Evolutionary conservation across 2,329 filamentous ascomycete genomes (phyloP).

Genomic region (Endothia cerciana): DNA sequence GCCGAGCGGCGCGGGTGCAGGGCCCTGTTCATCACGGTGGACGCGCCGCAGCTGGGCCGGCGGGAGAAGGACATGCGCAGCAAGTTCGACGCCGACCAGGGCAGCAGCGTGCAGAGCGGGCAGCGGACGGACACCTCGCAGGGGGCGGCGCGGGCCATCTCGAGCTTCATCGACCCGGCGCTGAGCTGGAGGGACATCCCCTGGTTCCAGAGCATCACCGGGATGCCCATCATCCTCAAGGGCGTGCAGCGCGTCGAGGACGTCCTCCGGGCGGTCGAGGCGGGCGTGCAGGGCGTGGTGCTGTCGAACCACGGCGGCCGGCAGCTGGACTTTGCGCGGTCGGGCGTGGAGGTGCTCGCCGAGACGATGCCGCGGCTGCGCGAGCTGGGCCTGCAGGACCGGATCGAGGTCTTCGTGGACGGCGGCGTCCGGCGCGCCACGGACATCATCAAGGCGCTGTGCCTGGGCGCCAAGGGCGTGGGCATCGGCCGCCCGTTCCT

Average conservation of each 20-base stretch:
- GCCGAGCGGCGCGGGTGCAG: constrained; percentile 91
- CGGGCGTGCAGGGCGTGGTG: constrained; percentile 85
- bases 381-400: constrained; percentile 71
- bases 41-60: constrained; percentile 91
- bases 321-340: constrained; percentile 89
- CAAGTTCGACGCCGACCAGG: constrained; percentile 85
- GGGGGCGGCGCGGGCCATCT: constrained; percentile 92
- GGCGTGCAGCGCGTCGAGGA: constrained; percentile 96
- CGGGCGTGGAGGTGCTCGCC: constrained; percentile 85
- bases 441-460: constrained; percentile 94
- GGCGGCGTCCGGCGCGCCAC: constrained; percentile 88
- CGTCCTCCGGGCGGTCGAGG: constrained; percentile 82
- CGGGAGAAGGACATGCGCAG: constrained; percentile 97
- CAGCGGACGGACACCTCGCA: constrained; percentile 81
- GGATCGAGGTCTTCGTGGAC: constrained; percentile 88
- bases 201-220: constrained; percentile 89
- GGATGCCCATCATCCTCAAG: constrained; percentile 95
- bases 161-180: constrained; percentile 93
- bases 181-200: constrained; percentile 92
- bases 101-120: constrained; percentile 80
- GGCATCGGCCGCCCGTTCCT: constrained; percentile 94
- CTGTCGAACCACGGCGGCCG: constrained; percentile 95
- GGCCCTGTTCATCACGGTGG: constrained; percentile 96
- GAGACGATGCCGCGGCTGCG: constrained; percentile 90
- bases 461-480: constrained; percentile 87